Conservation (phyloP, 345 rosid species). For the Cardamine occulta region DNA sequence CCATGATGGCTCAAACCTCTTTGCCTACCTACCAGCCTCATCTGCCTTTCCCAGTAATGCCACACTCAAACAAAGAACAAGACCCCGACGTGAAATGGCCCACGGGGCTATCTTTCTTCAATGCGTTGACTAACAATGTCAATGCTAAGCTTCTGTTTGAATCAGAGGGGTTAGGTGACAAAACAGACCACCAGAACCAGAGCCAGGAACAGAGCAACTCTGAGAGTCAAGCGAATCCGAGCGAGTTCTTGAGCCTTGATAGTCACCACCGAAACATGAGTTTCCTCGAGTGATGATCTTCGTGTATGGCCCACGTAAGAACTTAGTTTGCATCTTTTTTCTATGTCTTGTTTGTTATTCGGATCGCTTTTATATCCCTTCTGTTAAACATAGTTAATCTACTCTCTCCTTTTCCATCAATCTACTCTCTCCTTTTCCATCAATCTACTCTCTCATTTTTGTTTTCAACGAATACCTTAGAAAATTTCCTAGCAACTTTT, state of each 20-base stretch:
- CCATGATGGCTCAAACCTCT: conserved; percentile 52
- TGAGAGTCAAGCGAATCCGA: conserved; percentile 56
- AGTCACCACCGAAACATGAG: conserved; percentile 50
- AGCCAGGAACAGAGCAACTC: conserved; percentile 50
- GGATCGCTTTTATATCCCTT: conserved; percentile 17
- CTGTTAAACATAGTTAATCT: conserved; percentile 28
- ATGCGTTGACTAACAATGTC: conserved; percentile 70
- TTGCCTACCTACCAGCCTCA: conserved; percentile 63
- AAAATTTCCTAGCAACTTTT: background rate
- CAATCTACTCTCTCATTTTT: background rate
- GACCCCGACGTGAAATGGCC: conserved; percentile 94
- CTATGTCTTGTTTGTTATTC: conserved; percentile 13
- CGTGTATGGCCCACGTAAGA: conserved; percentile 12
- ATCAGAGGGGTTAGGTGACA: conserved; percentile 56
- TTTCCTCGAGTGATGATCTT: conserved; percentile 42
- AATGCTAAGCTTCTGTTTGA: conserved; percentile 81
- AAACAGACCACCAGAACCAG: conserved; percentile 47
- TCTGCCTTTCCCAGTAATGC: conserved; percentile 51
- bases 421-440: conserved; percentile 3
- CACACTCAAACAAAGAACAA: conserved; percentile 56
- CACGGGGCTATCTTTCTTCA: conserved; percentile 82
- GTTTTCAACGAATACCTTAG: background rate
- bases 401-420: background rate
- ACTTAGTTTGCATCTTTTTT: conserved; percentile 23
- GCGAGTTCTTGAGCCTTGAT: conserved; percentile 84